A percentile compares a stretch with the other conserved stretches of the same genome.
Evolutionary conservation across 139 green algal species (phyloP).

Genomic region (Tetradesmus lagerheimii): DNA sequence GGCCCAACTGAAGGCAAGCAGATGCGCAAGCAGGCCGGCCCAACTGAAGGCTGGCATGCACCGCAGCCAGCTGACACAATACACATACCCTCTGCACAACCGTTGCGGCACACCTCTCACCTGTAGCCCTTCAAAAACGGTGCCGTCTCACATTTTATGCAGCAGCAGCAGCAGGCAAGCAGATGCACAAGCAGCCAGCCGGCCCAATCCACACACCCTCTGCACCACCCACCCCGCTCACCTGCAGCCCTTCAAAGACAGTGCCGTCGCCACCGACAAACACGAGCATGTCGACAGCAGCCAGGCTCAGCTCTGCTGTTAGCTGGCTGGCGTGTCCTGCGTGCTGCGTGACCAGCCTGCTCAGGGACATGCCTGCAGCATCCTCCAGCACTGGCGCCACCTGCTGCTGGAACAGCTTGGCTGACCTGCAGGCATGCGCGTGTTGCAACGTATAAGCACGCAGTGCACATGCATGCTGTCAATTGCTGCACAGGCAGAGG

Average conservation of each 20-base stretch:
- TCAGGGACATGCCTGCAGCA: slow-evolving; percentile 65
- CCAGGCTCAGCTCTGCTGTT: slow-evolving; percentile 47
- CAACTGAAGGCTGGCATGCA: too few species aligned
- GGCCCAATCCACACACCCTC: too few species aligned
- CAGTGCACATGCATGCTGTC: not conserved
- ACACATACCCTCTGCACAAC: too few species aligned
- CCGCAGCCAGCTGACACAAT: too few species aligned
- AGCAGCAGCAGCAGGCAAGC: too few species aligned
- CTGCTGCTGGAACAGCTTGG: slow-evolving; percentile 43
- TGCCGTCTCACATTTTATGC: too few species aligned
- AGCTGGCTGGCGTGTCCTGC: slow-evolving; percentile 67
- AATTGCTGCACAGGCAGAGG: too few species aligned
- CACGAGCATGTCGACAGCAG: slow-evolving; percentile 58
- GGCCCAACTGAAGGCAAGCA: too few species aligned
- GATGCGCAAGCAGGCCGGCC: too few species aligned
- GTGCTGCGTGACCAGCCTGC: slow-evolving; percentile 52
- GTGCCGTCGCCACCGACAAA: slow-evolving; percentile 85
- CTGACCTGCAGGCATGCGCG: slow-evolving; percentile 33
- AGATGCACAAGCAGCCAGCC: too few species aligned
- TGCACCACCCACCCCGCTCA: not conserved
- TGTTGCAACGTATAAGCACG: not conserved
- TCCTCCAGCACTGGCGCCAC: slow-evolving; percentile 70
- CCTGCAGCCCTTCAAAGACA: slow-evolving; percentile 80
- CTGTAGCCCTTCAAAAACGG: too few species aligned
- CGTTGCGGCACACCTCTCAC: too few species aligned